Evolutionary conservation across 306 rosid species (phyloP).

Genomic region (Purshia tridentata): DNA sequence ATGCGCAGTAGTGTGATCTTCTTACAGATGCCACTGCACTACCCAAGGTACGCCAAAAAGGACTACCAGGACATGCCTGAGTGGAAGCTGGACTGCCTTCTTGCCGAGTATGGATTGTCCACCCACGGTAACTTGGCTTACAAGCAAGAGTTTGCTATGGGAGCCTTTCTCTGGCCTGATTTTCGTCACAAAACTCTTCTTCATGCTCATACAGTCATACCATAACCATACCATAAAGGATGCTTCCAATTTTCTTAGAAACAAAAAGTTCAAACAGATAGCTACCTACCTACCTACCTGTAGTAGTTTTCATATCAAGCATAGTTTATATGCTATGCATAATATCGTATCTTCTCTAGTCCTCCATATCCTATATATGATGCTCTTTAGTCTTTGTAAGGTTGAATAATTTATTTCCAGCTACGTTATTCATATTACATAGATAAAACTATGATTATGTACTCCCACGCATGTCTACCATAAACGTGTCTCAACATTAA

Average conservation of each 20-base stretch:
- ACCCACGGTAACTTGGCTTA: slow-evolving; percentile 58
- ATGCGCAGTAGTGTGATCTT: slow-evolving; percentile 18
- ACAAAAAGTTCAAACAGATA: slow-evolving; percentile 19
- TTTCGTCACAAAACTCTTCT: slow-evolving; percentile 4
- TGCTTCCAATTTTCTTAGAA: slow-evolving; percentile 9
- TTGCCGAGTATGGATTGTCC: slow-evolving; percentile 69
- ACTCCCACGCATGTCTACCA: too few species aligned
- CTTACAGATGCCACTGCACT: slow-evolving; percentile 86
- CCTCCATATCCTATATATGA: too few species aligned
- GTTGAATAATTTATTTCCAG: too few species aligned
- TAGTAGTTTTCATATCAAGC: not conserved
- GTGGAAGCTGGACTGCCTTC: slow-evolving; percentile 70
- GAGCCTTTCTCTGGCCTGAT: slow-evolving; percentile 77
- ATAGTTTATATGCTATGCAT: too few species aligned
- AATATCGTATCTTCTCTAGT: too few species aligned
- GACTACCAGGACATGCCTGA: slow-evolving; percentile 77
- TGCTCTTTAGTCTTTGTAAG: too few species aligned
- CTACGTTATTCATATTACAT: too few species aligned
- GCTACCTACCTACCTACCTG: not conserved
- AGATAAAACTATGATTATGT: too few species aligned
- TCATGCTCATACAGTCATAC: not conserved
- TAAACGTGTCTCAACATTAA: too few species aligned
- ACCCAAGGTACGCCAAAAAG: slow-evolving; percentile 64
- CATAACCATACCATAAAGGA: slow-evolving; percentile 5
- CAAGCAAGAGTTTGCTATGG: slow-evolving; percentile 73